These are phyloP conservation scores for Thermoascus crustaceus DNA, from an alignment of 2,329 filamentous ascomycete genomes.

Conservation along the genomic window DNA sequence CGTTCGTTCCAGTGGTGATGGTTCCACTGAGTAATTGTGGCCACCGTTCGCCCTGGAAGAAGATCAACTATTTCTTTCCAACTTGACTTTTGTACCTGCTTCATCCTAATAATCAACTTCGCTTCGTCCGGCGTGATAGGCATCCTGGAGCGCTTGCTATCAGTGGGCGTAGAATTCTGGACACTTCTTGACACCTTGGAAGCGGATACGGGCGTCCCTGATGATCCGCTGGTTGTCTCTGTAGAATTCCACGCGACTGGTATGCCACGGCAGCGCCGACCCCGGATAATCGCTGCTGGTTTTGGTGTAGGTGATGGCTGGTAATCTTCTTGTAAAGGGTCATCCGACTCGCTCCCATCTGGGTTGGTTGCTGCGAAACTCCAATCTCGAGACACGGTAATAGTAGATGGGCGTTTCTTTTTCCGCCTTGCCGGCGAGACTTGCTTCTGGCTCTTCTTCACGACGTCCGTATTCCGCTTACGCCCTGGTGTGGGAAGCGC, in stretches of 20 bases:
- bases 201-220: no score
- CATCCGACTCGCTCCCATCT: constrained; percentile 35
- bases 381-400: constrained; percentile 27
- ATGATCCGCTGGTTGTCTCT: no score
- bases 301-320: constrained; percentile 25
- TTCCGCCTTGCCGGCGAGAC: constrained; percentile 14
- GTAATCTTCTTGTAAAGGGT: constrained; percentile 30
- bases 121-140: constrained; percentile 24
- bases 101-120: constrained; percentile 23
- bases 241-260: not conserved
- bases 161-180: constrained; percentile 11
- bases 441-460: constrained; percentile 15
- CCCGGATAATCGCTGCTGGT: not conserved
- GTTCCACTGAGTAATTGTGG: constrained; percentile 19
- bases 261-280: not conserved
- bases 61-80: constrained; percentile 23
- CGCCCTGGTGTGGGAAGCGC: constrained; percentile 17
- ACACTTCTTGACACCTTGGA: not conserved
- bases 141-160: constrained; percentile 9
- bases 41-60: constrained; percentile 18
- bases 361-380: constrained; percentile 26
- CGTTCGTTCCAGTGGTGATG: constrained; percentile 22
- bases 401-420: constrained; percentile 20
- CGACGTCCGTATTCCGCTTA: constrained; percentile 16
- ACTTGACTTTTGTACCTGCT: constrained; percentile 17